Conservation (phyloP, 2,329 filamentous ascomycete genomes). For the Parastagonospora nodorum region DNA sequence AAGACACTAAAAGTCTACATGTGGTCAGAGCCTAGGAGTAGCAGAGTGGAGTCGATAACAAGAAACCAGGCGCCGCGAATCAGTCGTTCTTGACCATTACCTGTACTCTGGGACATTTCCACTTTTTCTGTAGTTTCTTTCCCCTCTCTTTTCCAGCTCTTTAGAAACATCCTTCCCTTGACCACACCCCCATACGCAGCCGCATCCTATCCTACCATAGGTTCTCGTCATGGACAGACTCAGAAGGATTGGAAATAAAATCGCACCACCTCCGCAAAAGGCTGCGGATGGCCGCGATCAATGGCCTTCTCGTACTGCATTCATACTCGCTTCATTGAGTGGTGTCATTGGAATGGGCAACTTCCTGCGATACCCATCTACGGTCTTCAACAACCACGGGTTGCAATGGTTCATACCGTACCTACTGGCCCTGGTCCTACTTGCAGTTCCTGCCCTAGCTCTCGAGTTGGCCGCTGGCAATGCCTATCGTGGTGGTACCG, state of each 20-base stretch:
- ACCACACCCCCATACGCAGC: too few species aligned
- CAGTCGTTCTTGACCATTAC: too few species aligned
- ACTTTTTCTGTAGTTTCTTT: too few species aligned
- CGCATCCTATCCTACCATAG: not conserved
- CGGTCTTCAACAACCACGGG: constrained; percentile 24
- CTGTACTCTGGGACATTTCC: too few species aligned
- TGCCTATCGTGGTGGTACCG: constrained; percentile 23
- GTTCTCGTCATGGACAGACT: constrained; percentile 2
- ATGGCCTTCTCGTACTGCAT: constrained; percentile 15
- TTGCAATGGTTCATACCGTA: constrained; percentile 22
- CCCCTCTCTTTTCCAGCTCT: too few species aligned
- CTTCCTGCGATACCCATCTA: constrained; percentile 19
- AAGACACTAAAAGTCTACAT: too few species aligned
- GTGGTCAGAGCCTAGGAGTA: too few species aligned
- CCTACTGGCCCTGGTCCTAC: constrained; percentile 16
- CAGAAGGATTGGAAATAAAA: constrained; percentile 1
- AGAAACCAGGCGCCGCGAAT: too few species aligned
- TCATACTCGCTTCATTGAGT: constrained; percentile 19
- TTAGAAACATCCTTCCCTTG: too few species aligned
- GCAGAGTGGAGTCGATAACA: too few species aligned
- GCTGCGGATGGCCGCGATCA: constrained; percentile 20
- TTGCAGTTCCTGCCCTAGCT: constrained; percentile 19
- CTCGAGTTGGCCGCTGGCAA: constrained; percentile 21
- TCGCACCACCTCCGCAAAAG: constrained; percentile 8
- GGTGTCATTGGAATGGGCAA: constrained; percentile 22